Base-by-base conservation (phyloP, 73 alveolate species). In the Paramecium bursaria region DNA sequence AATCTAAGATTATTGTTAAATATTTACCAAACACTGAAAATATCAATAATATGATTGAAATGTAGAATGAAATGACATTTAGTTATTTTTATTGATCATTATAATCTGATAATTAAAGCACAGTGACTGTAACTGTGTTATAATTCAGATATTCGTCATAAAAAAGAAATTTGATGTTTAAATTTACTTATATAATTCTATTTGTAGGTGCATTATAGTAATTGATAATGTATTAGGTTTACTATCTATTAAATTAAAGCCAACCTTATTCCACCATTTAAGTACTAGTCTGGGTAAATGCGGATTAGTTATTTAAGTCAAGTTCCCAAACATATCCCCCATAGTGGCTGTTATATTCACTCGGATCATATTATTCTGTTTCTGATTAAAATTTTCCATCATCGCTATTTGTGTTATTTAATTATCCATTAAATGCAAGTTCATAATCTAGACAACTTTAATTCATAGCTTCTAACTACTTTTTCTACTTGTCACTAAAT, bases 281-380 rank as follows among this genome's bases (percentile, higher is more conserved):
- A 0, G 33, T 3, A 3, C 19, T 0, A 42, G 27, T 67, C 17
- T 67, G 6, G 2, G 9, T 0, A 2, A 35, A 35, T 3, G 57
- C 50, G 0, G 9, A 9, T 17, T 31, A 0, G 21, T 67, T 11
- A 15, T 53, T 67, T n/a, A 67, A 25, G 44, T 67, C 27, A 2
- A 67, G 23, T 3, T 31, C 47, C 82, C 82, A 67, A 14, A 42
- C 55, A 39, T 67, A 67, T 39, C 82, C 82, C 10, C 82, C 82
- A 67, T 39, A 67, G 2, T 67, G 44, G 21, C 25, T 42, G 21
- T 31, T 5, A 39, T 39, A 67, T 17, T 33, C 22, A 21, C 60
- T 39, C 1, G 82, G 82, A 42, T 67, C 51, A 3, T 39, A 35
- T 1, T 39, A 25, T 7, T 29, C 19, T 19, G 19, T 10, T n/a